These are phyloP conservation scores for Eutrema japonicum DNA, from an alignment of 345 rosid species.

Conservation along the genomic window DNA sequence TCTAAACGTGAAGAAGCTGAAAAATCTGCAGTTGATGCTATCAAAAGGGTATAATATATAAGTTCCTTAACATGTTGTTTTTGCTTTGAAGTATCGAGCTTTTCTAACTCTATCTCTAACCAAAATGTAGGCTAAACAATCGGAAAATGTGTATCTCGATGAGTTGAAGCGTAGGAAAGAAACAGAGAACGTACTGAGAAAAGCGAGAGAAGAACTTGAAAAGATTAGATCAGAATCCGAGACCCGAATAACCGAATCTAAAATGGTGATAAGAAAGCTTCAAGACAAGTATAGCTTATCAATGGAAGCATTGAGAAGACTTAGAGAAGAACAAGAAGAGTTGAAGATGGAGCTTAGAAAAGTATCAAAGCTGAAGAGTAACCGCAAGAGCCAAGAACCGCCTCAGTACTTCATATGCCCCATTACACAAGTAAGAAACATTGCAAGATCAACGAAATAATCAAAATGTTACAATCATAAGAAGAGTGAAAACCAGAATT, in stretches of 20 bases:
- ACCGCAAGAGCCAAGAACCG: slow-evolving; percentile 24
- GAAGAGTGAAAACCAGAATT: neutral
- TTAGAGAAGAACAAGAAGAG: slow-evolving; percentile 59
- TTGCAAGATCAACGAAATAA: slow-evolving; percentile 8
- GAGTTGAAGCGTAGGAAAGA: slow-evolving; percentile 66
- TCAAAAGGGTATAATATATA: slow-evolving; percentile 56
- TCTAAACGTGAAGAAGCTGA: slow-evolving; percentile 65
- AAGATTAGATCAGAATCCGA: slow-evolving; percentile 53
- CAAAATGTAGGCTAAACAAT: slow-evolving; percentile 54
- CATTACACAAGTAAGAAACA: slow-evolving; percentile 56
- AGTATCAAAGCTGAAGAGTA: slow-evolving; percentile 67
- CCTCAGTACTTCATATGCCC: slow-evolving; percentile 68
- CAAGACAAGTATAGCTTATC: slow-evolving; percentile 61
- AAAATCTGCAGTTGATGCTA: slow-evolving; percentile 57
- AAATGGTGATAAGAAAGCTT: slow-evolving; percentile 54
- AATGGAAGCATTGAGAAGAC: slow-evolving; percentile 57
- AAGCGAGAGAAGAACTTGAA: slow-evolving; percentile 52
- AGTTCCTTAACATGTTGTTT: neutral
- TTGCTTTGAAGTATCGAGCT: neutral
- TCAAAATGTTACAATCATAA: neutral
- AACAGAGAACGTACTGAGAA: slow-evolving; percentile 55
- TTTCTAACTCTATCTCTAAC: neutral
- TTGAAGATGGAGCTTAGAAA: slow-evolving; percentile 64
- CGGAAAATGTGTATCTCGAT: slow-evolving; percentile 50
- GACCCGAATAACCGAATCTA: slow-evolving; percentile 54